Conservation (phyloP, 1,284 basidiomycete genomes). For the Amylostereum areolatum region DNA sequence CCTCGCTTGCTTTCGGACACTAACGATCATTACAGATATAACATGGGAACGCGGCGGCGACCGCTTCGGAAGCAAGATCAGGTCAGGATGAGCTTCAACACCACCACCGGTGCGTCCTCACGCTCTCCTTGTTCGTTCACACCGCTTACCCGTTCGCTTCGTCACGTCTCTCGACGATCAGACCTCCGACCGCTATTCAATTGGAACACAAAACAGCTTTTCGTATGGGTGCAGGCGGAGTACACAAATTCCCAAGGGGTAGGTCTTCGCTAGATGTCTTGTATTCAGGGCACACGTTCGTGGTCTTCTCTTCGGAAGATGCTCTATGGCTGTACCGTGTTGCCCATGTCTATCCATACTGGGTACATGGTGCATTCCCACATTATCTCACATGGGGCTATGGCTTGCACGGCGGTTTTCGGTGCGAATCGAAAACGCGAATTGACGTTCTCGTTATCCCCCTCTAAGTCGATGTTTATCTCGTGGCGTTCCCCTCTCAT, state of each 20-base stretch:
- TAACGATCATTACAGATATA: constrained; percentile 31
- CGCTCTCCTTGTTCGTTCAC: constrained; percentile 7
- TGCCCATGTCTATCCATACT: too few species aligned
- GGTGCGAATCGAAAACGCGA: too few species aligned
- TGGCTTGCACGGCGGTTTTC: too few species aligned
- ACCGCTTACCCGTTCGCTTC: constrained; percentile 1
- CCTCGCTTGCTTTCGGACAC: too few species aligned
- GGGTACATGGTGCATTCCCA: too few species aligned
- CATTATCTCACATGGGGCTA: too few species aligned
- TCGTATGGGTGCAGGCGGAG: constrained; percentile 78
- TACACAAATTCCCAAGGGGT: constrained; percentile 71
- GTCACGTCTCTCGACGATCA: constrained; percentile 20
- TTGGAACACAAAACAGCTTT: constrained; percentile 94
- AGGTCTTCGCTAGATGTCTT: constrained; percentile 23
- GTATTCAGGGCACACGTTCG: not conserved
- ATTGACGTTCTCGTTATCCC: too few species aligned
- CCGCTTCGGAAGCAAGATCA: constrained; percentile 59
- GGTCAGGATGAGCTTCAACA: constrained; percentile 73
- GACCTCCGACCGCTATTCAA: constrained; percentile 80
- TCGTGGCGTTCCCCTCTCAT: too few species aligned
- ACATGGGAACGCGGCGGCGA: constrained; percentile 50
- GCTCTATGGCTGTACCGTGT: too few species aligned
- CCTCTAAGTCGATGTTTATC: too few species aligned
- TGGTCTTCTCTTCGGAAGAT: not conserved
- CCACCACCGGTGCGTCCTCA: constrained; percentile 57